Base-by-base conservation (phyloP, 208 protist genomes). In the Jaenimonas drosophilae region DNA sequence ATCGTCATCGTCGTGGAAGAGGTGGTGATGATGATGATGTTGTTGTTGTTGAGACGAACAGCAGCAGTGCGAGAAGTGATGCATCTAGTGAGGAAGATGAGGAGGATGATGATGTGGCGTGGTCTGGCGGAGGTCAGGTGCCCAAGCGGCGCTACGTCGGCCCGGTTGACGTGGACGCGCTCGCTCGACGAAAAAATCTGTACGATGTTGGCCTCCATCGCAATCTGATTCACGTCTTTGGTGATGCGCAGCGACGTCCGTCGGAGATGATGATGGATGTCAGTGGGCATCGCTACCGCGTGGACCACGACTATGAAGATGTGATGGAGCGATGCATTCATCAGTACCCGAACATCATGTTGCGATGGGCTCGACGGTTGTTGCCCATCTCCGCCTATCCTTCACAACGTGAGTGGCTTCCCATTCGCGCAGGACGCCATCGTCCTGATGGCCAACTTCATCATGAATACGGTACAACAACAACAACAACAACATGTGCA, bases 181-280 rank as follows among this genome's bases (percentile, higher is more conserved):
- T 30, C 9, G 6, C 20, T 16, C 17, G 41, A 62, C 42, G 36
- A 5, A 42, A 54, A 19, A 94, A 88, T 39, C 55, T 77, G 16
- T 94, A 82, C 52, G 85, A 94, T 46, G 40, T 94, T 12, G 85
- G 85, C 9, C 73, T 94, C 19, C 54, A 59, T 33, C 54, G 70
- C 17, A 87, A 86, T 47, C 59, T 94, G 1, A 53, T 88, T 24
- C 80, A 90, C 36, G 65, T 94, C 12, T 94, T 94, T 49, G 85
- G 85, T 27, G 85, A 94, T 48, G 85, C 70, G 2, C 19, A 55
- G 41, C n/a, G n/a, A n/a, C n/a, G n/a, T n/a, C n/a, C n/a, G n/a
- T n/a, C n/a, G n/a, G n/a, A n/a, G n/a, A 21, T 14, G n/a, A n/a
- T n/a, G n/a, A n/a, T n/a, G n/a, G n/a, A n/a, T n/a, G n/a, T 12